Evolutionary conservation across 2,329 filamentous ascomycete species (phyloP).

Genomic region (Boeremia exigua): DNA sequence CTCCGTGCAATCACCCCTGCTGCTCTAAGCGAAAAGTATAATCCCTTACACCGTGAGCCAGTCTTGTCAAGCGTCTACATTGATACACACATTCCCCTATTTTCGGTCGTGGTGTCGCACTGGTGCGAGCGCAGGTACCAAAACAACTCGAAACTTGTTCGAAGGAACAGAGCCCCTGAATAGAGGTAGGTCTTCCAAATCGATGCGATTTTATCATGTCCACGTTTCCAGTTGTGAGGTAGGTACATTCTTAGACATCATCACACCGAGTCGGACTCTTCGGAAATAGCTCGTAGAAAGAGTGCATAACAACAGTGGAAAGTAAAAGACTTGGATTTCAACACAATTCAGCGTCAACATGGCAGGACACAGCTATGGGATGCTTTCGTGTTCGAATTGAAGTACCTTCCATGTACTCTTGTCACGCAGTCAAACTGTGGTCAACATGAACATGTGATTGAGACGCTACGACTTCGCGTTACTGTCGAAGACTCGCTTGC

Average conservation of each 20-base stretch:
- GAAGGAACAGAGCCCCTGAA: slow-evolving; percentile 13
- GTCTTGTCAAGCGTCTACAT: neutral
- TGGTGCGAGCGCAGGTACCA: neutral
- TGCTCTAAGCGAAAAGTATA: slow-evolving; percentile 3
- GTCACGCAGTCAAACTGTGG: neutral
- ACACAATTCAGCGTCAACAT: neutral
- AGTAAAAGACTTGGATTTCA: neutral
- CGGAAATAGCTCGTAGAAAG: no score
- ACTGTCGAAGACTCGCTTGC: neutral
- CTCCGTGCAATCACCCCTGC: neutral
- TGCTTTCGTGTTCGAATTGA: no score
- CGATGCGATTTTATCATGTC: neutral
- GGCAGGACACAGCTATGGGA: neutral
- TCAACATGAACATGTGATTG: neutral
- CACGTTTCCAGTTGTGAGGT: neutral
- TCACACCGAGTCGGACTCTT: neutral
- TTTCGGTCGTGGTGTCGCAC: slow-evolving; percentile 2
- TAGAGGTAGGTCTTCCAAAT: slow-evolving; percentile 15
- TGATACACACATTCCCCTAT: neutral
- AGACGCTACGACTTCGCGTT: neutral
- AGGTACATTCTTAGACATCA: neutral
- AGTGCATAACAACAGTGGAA: neutral
- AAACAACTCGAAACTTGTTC: slow-evolving; percentile 6
- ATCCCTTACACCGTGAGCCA: neutral
- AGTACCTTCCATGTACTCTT: neutral